Conservation (phyloP, 192 early-diverging fungal genomes). For the Cetraspora pellucida region DNA sequence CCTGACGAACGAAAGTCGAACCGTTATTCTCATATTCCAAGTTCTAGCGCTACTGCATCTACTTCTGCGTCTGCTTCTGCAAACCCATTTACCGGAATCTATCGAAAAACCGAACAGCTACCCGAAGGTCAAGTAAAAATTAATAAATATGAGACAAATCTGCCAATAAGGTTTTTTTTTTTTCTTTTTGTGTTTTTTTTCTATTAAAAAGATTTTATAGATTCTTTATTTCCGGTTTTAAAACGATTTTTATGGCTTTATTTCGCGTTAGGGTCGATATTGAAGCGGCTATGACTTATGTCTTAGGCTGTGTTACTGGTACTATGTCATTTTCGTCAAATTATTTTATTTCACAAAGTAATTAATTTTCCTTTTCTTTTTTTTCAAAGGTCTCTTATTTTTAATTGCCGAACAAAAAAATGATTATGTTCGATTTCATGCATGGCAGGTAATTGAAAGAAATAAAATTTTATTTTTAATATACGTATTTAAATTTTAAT, state of each 20-base stretch:
- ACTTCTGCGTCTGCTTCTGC: constrained; percentile 19
- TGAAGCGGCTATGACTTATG: constrained; percentile 73
- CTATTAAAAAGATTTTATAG: not conserved
- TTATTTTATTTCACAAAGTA: no score
- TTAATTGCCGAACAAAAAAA: constrained; percentile 78
- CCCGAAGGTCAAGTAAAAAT: constrained; percentile 42
- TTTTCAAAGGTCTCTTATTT: constrained; percentile 61
- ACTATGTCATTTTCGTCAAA: not conserved
- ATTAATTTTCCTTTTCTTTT: not conserved
- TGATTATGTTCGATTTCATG: constrained; percentile 71
- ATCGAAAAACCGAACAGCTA: constrained; percentile 34
- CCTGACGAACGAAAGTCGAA: constrained; percentile 47
- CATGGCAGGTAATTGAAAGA: constrained; percentile 56
- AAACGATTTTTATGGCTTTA: not conserved
- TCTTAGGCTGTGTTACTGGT: constrained; percentile 59
- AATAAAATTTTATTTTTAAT: not conserved
- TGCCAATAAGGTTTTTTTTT: constrained; percentile 14
- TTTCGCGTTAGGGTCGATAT: constrained; percentile 70
- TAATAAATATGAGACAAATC: constrained; percentile 80
- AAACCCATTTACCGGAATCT: constrained; percentile 29
- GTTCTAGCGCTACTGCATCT: constrained; percentile 23
- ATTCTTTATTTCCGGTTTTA: not conserved
- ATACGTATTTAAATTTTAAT: not conserved
- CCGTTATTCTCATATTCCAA: constrained; percentile 2
- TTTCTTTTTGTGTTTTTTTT: not conserved